Evolutionary conservation across 768 basidiomycete genomes (phyloP).

Genomic region (Mycena rebaudengoi): DNA sequence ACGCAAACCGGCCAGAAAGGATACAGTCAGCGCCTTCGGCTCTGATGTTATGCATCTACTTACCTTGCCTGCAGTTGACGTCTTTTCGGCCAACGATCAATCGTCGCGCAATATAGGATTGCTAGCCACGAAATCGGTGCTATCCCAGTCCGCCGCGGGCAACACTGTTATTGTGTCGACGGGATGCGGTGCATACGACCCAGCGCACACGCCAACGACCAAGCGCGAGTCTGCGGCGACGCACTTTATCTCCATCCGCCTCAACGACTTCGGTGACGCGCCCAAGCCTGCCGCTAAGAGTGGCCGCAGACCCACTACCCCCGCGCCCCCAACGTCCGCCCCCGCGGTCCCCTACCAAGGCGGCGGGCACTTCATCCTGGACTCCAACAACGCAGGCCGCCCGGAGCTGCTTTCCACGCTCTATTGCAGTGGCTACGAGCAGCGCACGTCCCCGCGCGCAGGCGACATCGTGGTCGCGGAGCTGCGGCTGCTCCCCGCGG

Average conservation of each 20-base stretch:
- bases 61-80: background rate
- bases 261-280: conserved; percentile 8
- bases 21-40: conserved; percentile 12
- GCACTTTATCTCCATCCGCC: conserved; percentile 28
- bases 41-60: background rate
- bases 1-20: conserved; percentile 16
- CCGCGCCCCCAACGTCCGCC: background rate
- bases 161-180: conserved; percentile 17
- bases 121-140: conserved; percentile 23
- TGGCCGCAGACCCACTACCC: background rate
- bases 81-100: conserved; percentile 24
- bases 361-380: conserved; percentile 32
- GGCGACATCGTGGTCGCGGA: conserved; percentile 33
- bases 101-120: conserved; percentile 21
- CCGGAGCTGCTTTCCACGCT: conserved; percentile 30
- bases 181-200: conserved; percentile 27
- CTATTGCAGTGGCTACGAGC: conserved; percentile 34
- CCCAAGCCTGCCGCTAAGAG: background rate
- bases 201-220: background rate
- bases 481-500: conserved; percentile 25
- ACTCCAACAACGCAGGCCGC: conserved; percentile 20
- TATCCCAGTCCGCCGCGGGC: conserved; percentile 7
- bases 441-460: conserved; percentile 6
- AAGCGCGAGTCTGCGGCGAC: conserved; percentile 17
- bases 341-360: conserved; percentile 2